Evolutionary conservation across 352 stramenopile genomes (phyloP), one percentile per base, ranked within the genome.

Genomic region (Phytophthora foliorum): DNA sequence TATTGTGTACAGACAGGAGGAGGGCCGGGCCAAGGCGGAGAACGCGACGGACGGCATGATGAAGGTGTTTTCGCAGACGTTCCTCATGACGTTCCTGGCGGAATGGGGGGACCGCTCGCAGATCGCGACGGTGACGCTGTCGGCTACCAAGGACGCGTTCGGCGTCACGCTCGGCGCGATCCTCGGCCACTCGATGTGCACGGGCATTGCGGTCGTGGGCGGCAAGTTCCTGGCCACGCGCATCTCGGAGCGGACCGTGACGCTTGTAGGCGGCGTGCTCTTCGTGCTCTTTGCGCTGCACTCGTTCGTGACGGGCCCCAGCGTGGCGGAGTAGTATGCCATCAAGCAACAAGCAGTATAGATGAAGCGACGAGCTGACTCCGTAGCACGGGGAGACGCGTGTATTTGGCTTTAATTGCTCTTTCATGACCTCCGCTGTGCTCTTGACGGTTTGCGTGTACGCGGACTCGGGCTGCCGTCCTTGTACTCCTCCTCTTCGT

Each of bases 21-120:
- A 80, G 42, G 69, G 74, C 2, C 13, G 53, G 5, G 46, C 53
- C 36, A 82, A 71, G 64, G 7, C 56, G 0, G 72, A 80, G 36
- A 49, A 59, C n/a, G 29, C 54, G 3, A 60, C 62, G n/a, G 77
- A 92, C 49, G 75, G 78, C 59, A 94, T 92, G 83, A 90, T 95
- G 44, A 76, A 94, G 59, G 84, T 98, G 27, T 97, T 98, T 55
- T 83, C 97, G 14, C 92, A 98, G 77, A 90, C 96, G 36, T 98
- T 99, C 68, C 94, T 98, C 44, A 90, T 99, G 72, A 99, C 98
- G 32, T 99, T 99, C 72, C 78, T 99, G 56, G 98, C 98, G 0
- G 97, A 99, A 77, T 99, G 97, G 98, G 97, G 98, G 16, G 98
- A 99, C 82, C 96, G 98, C 32, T 99, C 96, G 29, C 97, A 99